Evolutionary conservation across 2,329 filamentous ascomycete species (phyloP), one percentile per base, ranked within the genome.

Genomic region (Pseudohalonectria lignicola): DNA sequence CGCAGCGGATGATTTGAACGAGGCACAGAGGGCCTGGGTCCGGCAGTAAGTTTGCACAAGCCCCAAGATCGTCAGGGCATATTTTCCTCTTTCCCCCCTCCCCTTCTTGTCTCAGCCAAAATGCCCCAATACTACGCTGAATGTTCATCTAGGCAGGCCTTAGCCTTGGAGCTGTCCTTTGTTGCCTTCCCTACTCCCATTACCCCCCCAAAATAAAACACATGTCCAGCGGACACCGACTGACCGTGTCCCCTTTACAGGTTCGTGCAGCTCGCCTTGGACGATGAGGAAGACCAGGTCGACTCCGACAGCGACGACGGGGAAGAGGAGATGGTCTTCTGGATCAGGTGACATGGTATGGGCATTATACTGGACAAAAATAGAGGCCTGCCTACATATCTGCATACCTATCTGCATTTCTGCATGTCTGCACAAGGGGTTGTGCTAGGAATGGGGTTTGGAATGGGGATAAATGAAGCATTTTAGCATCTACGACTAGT

Each of bases 181-280:
- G 17, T 18, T 8, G 30, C 19, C 30, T 12, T 12, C 16, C 8
- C 9, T 15, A 17, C 30, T 12, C 30, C 30, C 15, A 5, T 31
- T 31, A 12, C 11, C 19, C 10, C n/a, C 30, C 30, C 30, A 18
- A 18, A 9, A 31, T 15, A n/a, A n/a, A n/a, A n/a, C n/a, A n/a
- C n/a, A n/a, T n/a, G 16, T 31, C 10, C 9, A 15, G 30, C 5
- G 30, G 11, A n/a, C n/a, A n/a, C n/a, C n/a, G n/a, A 34, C n/a
- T n/a, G n/a, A n/a, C n/a, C n/a, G n/a, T n/a, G n/a, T n/a, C n/a
- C n/a, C n/a, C n/a, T n/a, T n/a, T n/a, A n/a, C 20, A 37, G 36
- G 13, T 48, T 47, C 40, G 45, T 48, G 2, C 42, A 45, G 23
- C 40, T 47, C 15, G 47, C 47, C 2, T 35, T 47, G 9, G 37